Evolutionary conservation across 2,329 filamentous ascomycete genomes (phyloP), one percentile per base, ranked within the genome.

Genomic region (Aureobasidium melanogenum): DNA sequence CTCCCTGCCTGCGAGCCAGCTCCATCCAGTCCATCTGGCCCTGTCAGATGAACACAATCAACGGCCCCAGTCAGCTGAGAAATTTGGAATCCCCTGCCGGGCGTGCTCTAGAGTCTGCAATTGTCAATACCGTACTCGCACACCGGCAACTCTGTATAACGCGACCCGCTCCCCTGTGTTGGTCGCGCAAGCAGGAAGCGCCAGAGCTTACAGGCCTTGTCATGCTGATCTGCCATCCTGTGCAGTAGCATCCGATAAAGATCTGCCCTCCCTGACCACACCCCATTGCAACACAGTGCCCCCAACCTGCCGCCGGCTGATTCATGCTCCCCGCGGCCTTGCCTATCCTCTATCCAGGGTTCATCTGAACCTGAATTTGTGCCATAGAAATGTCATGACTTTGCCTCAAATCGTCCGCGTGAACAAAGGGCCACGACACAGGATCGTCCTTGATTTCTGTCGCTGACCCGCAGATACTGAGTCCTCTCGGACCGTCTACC

Each of bases 301-400:
- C 52, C 54, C 41, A 47, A 57, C 54, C 54, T 7, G 39, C 54
- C 30, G 28, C 14, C 36, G 26, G 28, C 54, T 57, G 54, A 57
- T 47, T 57, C 54, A 57, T 56, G 41, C 41, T 46, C 39, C 41
- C 54, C 54, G 41, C 54, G 54, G 54, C 54, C 52, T 44, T 44
- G 26, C 41, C 22, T 57, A 19, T 12, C 52, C 26, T 56, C 19
- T 47, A 26, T 22, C 22, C n/a, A 46, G 28, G n/a, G 17, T 34
- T 36, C 14, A 34, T 5, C n/a, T 9, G n/a, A 43, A 44, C 38
- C 39, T 44, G 38, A 32, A 56, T 56, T 44, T 56, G 19, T 43
- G 39, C 12, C 17, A 44, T 22, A 26, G 12, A 10, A 39, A 22
- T 56, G 38, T 56, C 38, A 32, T 56, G 52, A 44, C 24, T 47